Conservation (phyloP, 2,329 filamentous ascomycete species). For the Dactylellina drechsleri region DNA sequence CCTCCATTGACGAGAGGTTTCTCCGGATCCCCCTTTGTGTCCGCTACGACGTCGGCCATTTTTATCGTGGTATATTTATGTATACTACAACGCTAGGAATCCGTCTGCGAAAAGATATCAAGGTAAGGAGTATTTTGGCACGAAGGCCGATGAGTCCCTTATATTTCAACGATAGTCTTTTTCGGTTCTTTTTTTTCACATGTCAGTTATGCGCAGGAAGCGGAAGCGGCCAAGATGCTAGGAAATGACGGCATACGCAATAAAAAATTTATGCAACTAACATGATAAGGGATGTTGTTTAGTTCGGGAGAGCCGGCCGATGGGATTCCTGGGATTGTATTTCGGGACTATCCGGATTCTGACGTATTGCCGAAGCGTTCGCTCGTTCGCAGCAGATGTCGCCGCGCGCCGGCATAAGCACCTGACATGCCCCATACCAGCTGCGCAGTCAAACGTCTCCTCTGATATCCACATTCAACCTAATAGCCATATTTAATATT, state of each 20-base stretch:
- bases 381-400: not conserved
- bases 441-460: too few species aligned
- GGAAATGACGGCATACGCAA: conserved; percentile 40
- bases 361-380: conserved; percentile 29
- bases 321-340: conserved; percentile 21
- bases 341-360: conserved; percentile 43
- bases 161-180: not conserved
- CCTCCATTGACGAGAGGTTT: conserved; percentile 22
- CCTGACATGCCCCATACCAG: not conserved
- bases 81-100: conserved; percentile 17
- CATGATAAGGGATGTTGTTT: conserved; percentile 32
- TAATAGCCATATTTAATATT: too few species aligned
- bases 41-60: conserved; percentile 32
- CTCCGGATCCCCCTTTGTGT: conserved; percentile 6
- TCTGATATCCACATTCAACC: too few species aligned
- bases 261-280: conserved; percentile 25
- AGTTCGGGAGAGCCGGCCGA: conserved; percentile 15
- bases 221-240: conserved; percentile 7
- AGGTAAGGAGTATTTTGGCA: not conserved
- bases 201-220: conserved; percentile 28
- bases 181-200: conserved; percentile 32
- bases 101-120: not conserved
- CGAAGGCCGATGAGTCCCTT: not conserved
- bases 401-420: too few species aligned
- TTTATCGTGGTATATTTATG: not conserved